These are phyloP conservation scores for Atkinsonella hypoxylon DNA, from an alignment of 2,329 filamentous ascomycete species.

Conservation along the genomic window DNA sequence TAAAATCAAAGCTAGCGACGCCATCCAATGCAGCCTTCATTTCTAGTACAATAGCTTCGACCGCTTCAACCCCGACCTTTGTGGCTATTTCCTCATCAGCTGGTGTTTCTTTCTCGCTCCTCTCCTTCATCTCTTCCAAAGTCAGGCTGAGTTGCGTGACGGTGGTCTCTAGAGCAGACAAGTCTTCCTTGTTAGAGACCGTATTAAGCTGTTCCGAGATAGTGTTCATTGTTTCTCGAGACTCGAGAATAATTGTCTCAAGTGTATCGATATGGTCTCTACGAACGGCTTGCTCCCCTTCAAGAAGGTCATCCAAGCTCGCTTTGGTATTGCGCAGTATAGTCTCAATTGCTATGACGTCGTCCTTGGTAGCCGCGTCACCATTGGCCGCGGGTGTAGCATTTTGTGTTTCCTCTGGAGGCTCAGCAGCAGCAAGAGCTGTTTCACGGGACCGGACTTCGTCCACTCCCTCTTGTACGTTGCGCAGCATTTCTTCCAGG, in stretches of 20 bases:
- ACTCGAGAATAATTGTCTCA: conserved; percentile 56
- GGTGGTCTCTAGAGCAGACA: conserved; percentile 64
- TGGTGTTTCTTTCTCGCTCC: conserved; percentile 39
- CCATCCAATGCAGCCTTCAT: conserved; percentile 70
- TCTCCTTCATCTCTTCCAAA: conserved; percentile 62
- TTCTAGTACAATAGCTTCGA: conserved; percentile 73
- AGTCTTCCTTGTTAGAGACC: conserved; percentile 65
- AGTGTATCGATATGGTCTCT: conserved; percentile 55
- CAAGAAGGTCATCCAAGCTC: conserved; percentile 68
- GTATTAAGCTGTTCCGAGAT: conserved; percentile 57
- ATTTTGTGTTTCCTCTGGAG: conserved; percentile 12
- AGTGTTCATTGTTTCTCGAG: conserved; percentile 58
- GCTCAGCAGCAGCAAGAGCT: conserved; percentile 8
- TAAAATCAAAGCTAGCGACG: conserved; percentile 58
- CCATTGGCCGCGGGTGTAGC: conserved; percentile 8
- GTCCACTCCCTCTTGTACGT: conserved; percentile 36
- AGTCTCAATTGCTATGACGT: conserved; percentile 83
- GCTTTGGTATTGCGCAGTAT: conserved; percentile 82
- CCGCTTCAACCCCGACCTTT: conserved; percentile 71
- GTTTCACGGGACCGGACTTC: conserved; percentile 27
- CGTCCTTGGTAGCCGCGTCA: conserved; percentile 49
- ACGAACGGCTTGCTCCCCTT: conserved; percentile 57
- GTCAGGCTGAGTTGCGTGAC: conserved; percentile 64
- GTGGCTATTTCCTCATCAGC: conserved; percentile 51
- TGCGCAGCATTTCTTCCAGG: conserved; percentile 39